These are phyloP conservation scores for Sutorius australiensis DNA, from an alignment of 768 basidiomycete genomes.

Conservation along the genomic window DNA sequence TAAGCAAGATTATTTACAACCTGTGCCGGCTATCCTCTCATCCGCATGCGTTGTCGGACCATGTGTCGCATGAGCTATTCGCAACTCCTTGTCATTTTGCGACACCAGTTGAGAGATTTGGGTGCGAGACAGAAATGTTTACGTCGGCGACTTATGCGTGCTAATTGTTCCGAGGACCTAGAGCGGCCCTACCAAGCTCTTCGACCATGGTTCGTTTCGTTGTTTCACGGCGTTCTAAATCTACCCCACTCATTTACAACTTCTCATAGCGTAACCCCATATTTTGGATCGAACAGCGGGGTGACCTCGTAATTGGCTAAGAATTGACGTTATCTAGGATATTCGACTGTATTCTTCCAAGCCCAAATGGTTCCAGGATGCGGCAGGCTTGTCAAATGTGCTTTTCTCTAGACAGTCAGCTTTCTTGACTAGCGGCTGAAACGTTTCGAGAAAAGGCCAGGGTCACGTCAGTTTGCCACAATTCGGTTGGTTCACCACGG, in stretches of 20 bases:
- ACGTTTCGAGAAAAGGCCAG: not conserved
- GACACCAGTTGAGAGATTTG: not conserved
- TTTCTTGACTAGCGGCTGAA: not conserved
- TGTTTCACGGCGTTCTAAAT: not conserved
- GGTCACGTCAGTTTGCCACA: not conserved
- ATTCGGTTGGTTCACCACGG: not conserved
- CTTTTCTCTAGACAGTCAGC: too few relatives aligned
- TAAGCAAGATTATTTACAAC: too few relatives aligned
- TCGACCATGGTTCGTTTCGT: not conserved
- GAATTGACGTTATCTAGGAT: not conserved
- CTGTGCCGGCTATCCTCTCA: too few relatives aligned
- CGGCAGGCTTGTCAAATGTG: not conserved
- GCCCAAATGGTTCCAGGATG: not conserved
- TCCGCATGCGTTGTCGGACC: too few relatives aligned
- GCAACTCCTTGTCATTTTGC: too few relatives aligned
- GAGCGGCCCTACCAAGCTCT: not conserved
- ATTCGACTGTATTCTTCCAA: not conserved
- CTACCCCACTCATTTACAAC: not conserved
- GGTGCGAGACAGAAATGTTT: not conserved
- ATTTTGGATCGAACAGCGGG: not conserved
- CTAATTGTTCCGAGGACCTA: not conserved
- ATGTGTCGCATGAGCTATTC: too few relatives aligned
- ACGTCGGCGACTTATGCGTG: not conserved
- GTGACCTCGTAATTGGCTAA: not conserved
- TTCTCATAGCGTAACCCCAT: not conserved